phyloP scores from a whole-genome alignment of 306 rosid species.

The Elaeagnus macrophylla region DNA sequence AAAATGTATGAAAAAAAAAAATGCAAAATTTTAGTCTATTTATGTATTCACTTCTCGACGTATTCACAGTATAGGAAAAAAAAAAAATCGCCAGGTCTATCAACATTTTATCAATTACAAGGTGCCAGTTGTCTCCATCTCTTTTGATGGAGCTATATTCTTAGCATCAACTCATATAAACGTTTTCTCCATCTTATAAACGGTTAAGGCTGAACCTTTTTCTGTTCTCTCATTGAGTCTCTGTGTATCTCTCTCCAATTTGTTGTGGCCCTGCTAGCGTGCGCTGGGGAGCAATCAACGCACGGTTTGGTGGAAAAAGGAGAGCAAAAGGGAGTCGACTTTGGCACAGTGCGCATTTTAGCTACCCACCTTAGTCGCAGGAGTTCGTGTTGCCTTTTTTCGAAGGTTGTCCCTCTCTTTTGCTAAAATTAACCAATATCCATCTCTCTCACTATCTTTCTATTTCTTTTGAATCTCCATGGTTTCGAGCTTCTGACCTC shows the following conservation, averaged over 20 bases:
- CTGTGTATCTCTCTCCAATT: neutral
- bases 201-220: neutral
- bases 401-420: slow-evolving; percentile 9
- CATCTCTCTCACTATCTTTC: neutral
- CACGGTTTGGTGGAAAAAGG: slow-evolving; percentile 6
- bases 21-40: too few relatives aligned
- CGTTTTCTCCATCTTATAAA: too few relatives aligned
- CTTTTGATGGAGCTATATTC: too few relatives aligned
- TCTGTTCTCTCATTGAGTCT: neutral
- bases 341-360: slow-evolving; percentile 21
- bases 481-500: slow-evolving; percentile 29
- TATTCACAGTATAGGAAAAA: too few relatives aligned
- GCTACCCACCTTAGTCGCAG: slow-evolving; percentile 30
- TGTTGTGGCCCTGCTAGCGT: slow-evolving; percentile 16
- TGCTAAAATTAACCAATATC: slow-evolving; percentile 6
- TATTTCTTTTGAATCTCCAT: slow-evolving; percentile 14
- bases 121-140: too few relatives aligned
- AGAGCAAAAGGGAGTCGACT: slow-evolving; percentile 5
- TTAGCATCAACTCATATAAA: too few relatives aligned
- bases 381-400: slow-evolving; percentile 18
- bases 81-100: too few relatives aligned
- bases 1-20: too few relatives aligned
- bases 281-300: slow-evolving; percentile 18
- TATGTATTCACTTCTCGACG: too few relatives aligned
- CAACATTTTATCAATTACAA: too few relatives aligned